Conservation (phyloP, 345 rosid genomes). For the Citrus sp. region DNA sequence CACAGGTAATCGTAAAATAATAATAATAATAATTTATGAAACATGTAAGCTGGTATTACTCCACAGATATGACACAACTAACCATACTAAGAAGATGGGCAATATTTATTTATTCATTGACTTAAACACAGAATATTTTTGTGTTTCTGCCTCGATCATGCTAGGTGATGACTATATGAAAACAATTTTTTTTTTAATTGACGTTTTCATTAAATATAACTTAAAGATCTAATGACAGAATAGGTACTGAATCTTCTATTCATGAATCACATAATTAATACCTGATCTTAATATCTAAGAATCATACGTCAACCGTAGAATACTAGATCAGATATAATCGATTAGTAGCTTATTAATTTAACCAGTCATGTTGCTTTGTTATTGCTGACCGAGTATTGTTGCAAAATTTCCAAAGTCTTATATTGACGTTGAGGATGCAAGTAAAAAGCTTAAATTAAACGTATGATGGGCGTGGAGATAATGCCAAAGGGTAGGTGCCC, state of each 20-base stretch:
- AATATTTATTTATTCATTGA: not conserved
- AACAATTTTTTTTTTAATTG: not conserved
- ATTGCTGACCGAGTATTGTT: not conserved
- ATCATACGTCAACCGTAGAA: not conserved
- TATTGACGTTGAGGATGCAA: not conserved
- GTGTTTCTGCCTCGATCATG: not conserved
- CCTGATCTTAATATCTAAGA: not conserved
- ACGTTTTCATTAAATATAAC: not conserved
- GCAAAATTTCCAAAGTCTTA: not conserved
- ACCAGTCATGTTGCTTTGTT: not conserved
- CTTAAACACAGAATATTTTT: not conserved
- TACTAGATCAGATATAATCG: not conserved
- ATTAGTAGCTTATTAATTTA: not conserved
- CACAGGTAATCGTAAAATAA: not conserved
- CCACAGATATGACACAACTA: constrained; percentile 3
- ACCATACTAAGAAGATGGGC: not conserved
- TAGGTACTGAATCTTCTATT: not conserved
- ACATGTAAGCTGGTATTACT: not conserved
- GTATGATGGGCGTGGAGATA: not conserved
- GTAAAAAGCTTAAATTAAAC: no score
- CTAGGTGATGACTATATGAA: not conserved
- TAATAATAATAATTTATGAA: not conserved
- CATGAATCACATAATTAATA: no score
- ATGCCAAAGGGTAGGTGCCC: constrained; percentile 11
- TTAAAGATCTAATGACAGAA: not conserved